phyloP scores from a whole-genome alignment of 306 rosid genomes.

The Cucurbita ficifolia region DNA sequence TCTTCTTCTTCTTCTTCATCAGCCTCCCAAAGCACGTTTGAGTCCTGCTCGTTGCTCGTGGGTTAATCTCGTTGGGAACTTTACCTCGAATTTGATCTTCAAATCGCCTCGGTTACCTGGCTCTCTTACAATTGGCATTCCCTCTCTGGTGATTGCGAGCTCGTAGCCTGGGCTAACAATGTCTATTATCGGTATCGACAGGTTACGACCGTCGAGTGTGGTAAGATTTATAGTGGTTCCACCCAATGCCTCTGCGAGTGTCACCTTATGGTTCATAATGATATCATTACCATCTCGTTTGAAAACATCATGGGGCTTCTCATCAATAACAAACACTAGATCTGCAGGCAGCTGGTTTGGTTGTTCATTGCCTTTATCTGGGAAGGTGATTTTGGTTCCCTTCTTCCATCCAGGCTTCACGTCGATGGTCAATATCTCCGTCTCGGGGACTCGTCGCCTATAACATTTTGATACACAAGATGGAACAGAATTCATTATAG shows the following conservation, averaged over 20 bases:
- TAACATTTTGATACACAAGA: not conserved
- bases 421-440: conserved; percentile 69
- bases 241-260: conserved; percentile 77
- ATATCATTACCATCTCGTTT: conserved; percentile 77
- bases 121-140: conserved; percentile 78
- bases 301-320: conserved; percentile 66
- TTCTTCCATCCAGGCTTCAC: conserved; percentile 96
- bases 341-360: conserved; percentile 69
- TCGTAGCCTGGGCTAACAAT: conserved; percentile 79
- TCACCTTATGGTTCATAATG: conserved; percentile 39
- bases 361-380: conserved; percentile 83
- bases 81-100: conserved; percentile 71
- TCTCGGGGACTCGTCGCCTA: conserved; percentile 44
- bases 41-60: conserved; percentile 63
- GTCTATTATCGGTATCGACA: conserved; percentile 43
- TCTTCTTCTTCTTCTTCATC: conserved; percentile 12
- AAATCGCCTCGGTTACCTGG: conserved; percentile 64
- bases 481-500: not conserved
- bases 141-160: conserved; percentile 49
- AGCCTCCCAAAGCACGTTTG: conserved; percentile 40
- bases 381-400: conserved; percentile 89
- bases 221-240: conserved; percentile 48
- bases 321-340: conserved; percentile 78
- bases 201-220: conserved; percentile 41
- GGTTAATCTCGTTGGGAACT: conserved; percentile 56